These are phyloP conservation scores for Globisporangium perplexum DNA, from an alignment of 352 stramenopile genomes.

Conservation along the genomic window DNA sequence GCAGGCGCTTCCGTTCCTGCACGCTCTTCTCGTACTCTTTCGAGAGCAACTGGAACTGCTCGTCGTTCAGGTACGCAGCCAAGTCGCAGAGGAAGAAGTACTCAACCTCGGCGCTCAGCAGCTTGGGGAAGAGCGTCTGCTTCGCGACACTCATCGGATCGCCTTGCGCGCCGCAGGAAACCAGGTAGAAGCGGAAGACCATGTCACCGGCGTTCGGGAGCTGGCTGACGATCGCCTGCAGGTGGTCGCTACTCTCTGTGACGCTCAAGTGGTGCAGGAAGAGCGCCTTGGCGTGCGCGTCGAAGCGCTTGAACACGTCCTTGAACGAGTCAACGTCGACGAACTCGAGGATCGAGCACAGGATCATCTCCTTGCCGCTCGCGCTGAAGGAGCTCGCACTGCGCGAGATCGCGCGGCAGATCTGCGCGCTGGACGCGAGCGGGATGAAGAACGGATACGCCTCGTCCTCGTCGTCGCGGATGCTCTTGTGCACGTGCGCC, in stretches of 20 bases:
- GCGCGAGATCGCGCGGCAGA: conserved; percentile 61
- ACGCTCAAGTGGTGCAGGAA: conserved; percentile 62
- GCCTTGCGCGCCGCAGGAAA: conserved; percentile 28
- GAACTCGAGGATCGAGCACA: conserved; percentile 59
- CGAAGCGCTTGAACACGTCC: conserved; percentile 63
- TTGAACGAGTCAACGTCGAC: conserved; percentile 63
- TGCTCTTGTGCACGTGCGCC: conserved; percentile 4
- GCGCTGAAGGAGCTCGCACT: conserved; percentile 46
- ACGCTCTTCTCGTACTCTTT: conserved; percentile 61
- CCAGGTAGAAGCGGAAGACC: conserved; percentile 57
- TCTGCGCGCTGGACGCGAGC: conserved; percentile 59
- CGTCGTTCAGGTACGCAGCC: conserved; percentile 44
- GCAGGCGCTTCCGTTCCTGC: conserved; percentile 20
- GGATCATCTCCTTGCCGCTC: conserved; percentile 71
- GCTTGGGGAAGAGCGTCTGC: conserved; percentile 48
- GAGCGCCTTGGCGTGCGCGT: conserved; percentile 43
- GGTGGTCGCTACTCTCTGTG: conserved; percentile 40
- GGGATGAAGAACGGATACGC: conserved; percentile 45
- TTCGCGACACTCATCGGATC: conserved; percentile 23
- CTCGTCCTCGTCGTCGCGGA: conserved; percentile 25
- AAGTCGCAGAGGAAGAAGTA: conserved; percentile 72
- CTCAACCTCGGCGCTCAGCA: conserved; percentile 55
- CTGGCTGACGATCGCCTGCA: conserved; percentile 45
- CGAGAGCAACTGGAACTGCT: conserved; percentile 58
- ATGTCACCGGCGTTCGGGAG: conserved; percentile 52